Conservation (phyloP, 345 rosid genomes). For the Melastoma malabathricum region DNA sequence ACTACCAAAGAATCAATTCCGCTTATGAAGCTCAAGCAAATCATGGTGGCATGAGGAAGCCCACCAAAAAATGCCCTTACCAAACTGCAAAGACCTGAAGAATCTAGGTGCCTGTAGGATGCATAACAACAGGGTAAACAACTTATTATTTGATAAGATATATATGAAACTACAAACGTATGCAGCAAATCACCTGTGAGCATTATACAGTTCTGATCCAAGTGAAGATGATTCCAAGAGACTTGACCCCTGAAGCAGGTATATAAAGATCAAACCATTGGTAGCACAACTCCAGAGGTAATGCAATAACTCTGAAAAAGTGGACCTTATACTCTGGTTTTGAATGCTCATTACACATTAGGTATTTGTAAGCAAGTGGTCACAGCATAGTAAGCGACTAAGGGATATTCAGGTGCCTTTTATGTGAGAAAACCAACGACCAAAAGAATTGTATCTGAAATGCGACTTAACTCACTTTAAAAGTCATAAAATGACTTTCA, state of each 20-base stretch:
- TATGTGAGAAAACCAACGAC: no score
- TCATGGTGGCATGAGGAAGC: slow-evolving; percentile 50
- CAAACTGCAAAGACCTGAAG: slow-evolving; percentile 50
- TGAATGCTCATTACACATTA: no score
- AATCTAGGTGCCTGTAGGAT: slow-evolving; percentile 57
- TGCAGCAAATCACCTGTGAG: slow-evolving; percentile 1
- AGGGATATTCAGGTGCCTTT: no score
- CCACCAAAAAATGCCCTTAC: slow-evolving; percentile 39
- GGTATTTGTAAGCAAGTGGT: no score
- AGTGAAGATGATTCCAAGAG: slow-evolving; percentile 4
- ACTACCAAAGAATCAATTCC: slow-evolving; percentile 39
- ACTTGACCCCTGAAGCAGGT: slow-evolving; percentile 1
- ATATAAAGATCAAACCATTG: no score
- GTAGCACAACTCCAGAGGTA: not conserved
- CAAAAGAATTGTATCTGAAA: no score
- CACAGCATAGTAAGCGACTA: no score
- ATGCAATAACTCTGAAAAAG: not conserved
- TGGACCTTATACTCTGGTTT: no score
- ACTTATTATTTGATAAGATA: not conserved
- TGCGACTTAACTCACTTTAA: no score
- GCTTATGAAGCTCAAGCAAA: slow-evolving; percentile 66
- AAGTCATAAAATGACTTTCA: no score
- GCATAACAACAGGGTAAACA: slow-evolving; percentile 9
- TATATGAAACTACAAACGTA: no score
- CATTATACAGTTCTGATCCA: slow-evolving; percentile 6